Base-by-base conservation (phyloP, 208 protist species). In the Trypanosoma congolense region DNA sequence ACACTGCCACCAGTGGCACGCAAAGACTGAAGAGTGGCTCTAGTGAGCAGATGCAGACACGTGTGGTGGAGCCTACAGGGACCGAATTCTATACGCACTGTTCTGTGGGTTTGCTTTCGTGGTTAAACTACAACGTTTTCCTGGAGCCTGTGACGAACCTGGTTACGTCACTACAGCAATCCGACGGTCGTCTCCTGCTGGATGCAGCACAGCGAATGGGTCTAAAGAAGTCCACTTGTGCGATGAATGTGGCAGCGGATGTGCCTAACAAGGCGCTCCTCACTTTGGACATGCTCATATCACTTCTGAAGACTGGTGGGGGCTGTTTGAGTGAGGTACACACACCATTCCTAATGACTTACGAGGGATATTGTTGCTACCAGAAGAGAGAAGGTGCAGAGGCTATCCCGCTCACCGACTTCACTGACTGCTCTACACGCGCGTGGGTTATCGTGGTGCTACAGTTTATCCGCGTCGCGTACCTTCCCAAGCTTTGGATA, bases 381-480 rank as follows among this genome's bases (percentile, higher is more conserved):
- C 49, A 51, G 22, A 46, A 65, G 10, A 59, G 44, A 16, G 35
- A 43, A 45, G 31, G 33, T 18, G 24, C 1, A 24, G 50, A 59
- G 16, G 21, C 57, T 26, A 46, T 85, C 1, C 28, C 56, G 8
- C 43, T 45, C 24, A 16, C 18, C 10, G 26, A 31, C 2, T 96
- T 93, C 57, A 45, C 50, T 24, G 49, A 57, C 25, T 61, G 77
- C 5, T 52, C 84, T 0, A 48, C 46, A 1, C 73, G 86, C 41
- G 65, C 77, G 24, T 97, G 93, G 93, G 41, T 83, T 8, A 66
- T 57, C 2, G 56, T 96, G 43, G 30, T 95, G 30, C 62, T 88
- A 21, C 87, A 97, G 64, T 70, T 75, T 29, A 63, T 96, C 43
- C 75, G 80, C 1, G 65, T 95, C 9, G 91, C 95, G 51, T 80